These are phyloP conservation scores for Haematococcus sp. DNA, from an alignment of 139 green algal species.

Conservation along the genomic window DNA sequence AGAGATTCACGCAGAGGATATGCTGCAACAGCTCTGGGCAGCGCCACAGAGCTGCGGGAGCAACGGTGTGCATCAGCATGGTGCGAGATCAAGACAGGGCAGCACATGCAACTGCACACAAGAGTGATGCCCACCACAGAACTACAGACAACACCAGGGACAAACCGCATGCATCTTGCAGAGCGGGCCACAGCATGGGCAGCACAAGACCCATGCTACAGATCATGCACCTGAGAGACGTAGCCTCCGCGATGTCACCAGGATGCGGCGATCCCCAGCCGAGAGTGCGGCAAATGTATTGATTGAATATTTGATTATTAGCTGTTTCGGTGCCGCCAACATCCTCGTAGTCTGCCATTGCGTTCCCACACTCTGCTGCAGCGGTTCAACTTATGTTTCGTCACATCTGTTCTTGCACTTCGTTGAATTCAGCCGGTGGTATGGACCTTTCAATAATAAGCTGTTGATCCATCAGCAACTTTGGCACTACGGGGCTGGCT, in stretches of 20 bases:
- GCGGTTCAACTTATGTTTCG: too few species aligned
- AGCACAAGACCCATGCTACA: background rate
- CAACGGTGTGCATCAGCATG: too few species aligned
- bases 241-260: conserved; percentile 73
- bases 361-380: too few species aligned
- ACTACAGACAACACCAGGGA: too few species aligned
- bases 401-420: too few species aligned
- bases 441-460: too few species aligned
- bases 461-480: too few species aligned
- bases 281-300: conserved; percentile 24
- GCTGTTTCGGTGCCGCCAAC: conserved; percentile 19
- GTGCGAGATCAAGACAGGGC: too few species aligned
- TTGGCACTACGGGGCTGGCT: too few species aligned
- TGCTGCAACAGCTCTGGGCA: conserved; percentile 43
- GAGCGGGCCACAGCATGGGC: background rate
- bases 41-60: conserved; percentile 61
- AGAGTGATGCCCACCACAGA: too few species aligned
- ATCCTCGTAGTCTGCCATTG: conserved; percentile 13
- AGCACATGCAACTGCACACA: too few species aligned
- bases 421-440: too few species aligned
- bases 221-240: conserved; percentile 56
- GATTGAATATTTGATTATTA: conserved; percentile 26
- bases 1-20: conserved; percentile 75
- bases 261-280: conserved; percentile 37
- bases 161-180: background rate